Evolutionary conservation across 257 asterid species (phyloP).

Genomic region (Paulownia fortunei): DNA sequence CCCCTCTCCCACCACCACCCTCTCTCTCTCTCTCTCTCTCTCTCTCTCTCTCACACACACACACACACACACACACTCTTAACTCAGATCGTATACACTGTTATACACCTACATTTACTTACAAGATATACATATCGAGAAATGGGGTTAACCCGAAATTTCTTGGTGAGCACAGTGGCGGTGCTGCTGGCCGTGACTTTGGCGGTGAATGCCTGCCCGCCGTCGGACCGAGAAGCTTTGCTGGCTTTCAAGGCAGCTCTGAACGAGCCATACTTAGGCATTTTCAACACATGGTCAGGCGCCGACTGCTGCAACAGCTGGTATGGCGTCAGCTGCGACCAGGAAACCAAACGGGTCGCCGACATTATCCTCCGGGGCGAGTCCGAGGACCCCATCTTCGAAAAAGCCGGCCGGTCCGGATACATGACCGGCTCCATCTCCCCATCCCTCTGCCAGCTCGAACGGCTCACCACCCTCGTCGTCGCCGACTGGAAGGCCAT

Average conservation of each 20-base stretch:
- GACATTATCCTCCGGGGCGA: slow-evolving; percentile 93
- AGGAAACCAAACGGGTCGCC: slow-evolving; percentile 75
- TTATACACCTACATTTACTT: not conserved
- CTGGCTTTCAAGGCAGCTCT: slow-evolving; percentile 67
- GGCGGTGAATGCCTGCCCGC: slow-evolving; percentile 59
- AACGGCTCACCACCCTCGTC: slow-evolving; percentile 77
- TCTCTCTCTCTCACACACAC: not conserved
- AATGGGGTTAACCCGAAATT: slow-evolving; percentile 33
- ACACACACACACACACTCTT: not conserved
- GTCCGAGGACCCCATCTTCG: slow-evolving; percentile 89
- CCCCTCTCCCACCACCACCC: not conserved
- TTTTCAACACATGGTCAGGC: slow-evolving; percentile 82
- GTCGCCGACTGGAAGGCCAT: slow-evolving; percentile 92
- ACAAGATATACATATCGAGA: not conserved
- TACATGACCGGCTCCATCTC: slow-evolving; percentile 94
- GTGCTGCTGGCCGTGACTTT: slow-evolving; percentile 36
- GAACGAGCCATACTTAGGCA: slow-evolving; percentile 78
- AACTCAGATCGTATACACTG: not conserved
- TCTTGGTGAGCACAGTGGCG: slow-evolving; percentile 34
- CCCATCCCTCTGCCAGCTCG: slow-evolving; percentile 72
- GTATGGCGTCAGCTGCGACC: slow-evolving; percentile 93
- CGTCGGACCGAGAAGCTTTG: slow-evolving; percentile 74
- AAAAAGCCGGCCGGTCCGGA: slow-evolving; percentile 85
- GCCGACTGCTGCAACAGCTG: slow-evolving; percentile 77
- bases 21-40: not conserved